Evolutionary conservation across 139 green algal species (phyloP), one percentile per base, ranked within the genome.

Genomic region (Chlamydomonas sp.): DNA sequence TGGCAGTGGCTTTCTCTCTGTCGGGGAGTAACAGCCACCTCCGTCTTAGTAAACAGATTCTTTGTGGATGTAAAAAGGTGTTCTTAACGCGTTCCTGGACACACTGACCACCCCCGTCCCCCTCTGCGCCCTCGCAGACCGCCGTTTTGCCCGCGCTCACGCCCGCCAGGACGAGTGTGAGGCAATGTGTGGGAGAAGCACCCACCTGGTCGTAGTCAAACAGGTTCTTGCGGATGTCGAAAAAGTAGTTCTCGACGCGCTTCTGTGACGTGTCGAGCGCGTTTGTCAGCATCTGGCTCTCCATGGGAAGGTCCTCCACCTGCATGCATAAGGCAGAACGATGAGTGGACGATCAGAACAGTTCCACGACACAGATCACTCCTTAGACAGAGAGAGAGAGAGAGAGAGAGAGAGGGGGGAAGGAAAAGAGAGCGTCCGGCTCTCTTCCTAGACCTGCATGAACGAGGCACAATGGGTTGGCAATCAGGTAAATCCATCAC

Each of bases 161-260:
- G n/a, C n/a, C n/a, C n/a, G n/a, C n/a, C n/a, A n/a, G 43, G 20
- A 26, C 20, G 43, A 26, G 43, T 20, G 43, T 54, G 43, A 26
- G 13, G 43, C 43, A 26, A 20, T 54, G 43, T 54, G 43, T 54
- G 43, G 13, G 43, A 54, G 43, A 13, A 26, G 43, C 43, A 26
- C n/a, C 37, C n/a, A n/a, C n/a, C n/a, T n/a, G n/a, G 65, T 71
- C 65, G 65, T 71, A 71, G 29, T 71, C 65, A 71, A 71, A 71
- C 65, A 71, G 29, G 13, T 67, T 5, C 84, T 95, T 95, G 65
- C 94, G 86, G 69, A 96, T 95, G 83, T 99, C 94, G 71, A 95
- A 98, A 74, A 97, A 99, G 81, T 98, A 99, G 6, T 82, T 79
- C 85, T 99, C 92, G 4, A 94, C 92, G 73, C 97, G 95, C 73